These are phyloP conservation scores for Lyophyllum atratum DNA, from an alignment of 768 basidiomycete genomes.

Conservation along the genomic window DNA sequence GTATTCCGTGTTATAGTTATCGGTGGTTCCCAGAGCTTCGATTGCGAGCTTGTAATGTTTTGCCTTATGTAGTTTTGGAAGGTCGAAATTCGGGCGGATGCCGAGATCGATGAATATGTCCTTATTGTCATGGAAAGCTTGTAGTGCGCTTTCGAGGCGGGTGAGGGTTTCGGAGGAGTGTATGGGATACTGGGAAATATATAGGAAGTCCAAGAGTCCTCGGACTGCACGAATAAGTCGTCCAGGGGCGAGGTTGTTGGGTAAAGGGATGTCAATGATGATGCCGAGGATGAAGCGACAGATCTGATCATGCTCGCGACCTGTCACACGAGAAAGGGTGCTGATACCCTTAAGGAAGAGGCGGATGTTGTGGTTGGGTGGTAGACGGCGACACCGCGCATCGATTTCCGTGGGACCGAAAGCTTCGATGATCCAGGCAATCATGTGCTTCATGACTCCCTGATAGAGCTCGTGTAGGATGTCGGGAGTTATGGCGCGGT, in stretches of 20 bases:
- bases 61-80: conserved; percentile 40
- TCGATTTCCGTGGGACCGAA: conserved; percentile 35
- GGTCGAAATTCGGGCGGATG: conserved; percentile 34
- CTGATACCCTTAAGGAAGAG: conserved; percentile 38
- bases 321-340: conserved; percentile 31
- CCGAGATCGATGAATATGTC: conserved; percentile 34
- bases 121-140: conserved; percentile 38
- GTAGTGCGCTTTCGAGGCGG: conserved; percentile 25
- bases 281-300: conserved; percentile 30
- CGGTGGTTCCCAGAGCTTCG: conserved; percentile 30
- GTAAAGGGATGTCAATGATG: conserved; percentile 23
- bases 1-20: conserved; percentile 41
- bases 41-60: conserved; percentile 35
- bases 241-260: conserved; percentile 1
- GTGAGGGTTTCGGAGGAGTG: conserved; percentile 32
- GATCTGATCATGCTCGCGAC: conserved; percentile 36
- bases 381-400: conserved; percentile 30
- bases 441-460: conserved; percentile 3
- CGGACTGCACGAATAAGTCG: conserved; percentile 28
- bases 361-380: conserved; percentile 34
- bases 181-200: conserved; percentile 33
- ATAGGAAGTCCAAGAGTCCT: conserved; percentile 39
- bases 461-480: conserved; percentile 8
- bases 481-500: conserved; percentile 4
- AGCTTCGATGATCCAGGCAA: conserved; percentile 16